These are phyloP conservation scores for Physcomitrellopsis africana DNA, from an alignment of 225 moss, liverwort and hornwort species.

Conservation along the genomic window DNA sequence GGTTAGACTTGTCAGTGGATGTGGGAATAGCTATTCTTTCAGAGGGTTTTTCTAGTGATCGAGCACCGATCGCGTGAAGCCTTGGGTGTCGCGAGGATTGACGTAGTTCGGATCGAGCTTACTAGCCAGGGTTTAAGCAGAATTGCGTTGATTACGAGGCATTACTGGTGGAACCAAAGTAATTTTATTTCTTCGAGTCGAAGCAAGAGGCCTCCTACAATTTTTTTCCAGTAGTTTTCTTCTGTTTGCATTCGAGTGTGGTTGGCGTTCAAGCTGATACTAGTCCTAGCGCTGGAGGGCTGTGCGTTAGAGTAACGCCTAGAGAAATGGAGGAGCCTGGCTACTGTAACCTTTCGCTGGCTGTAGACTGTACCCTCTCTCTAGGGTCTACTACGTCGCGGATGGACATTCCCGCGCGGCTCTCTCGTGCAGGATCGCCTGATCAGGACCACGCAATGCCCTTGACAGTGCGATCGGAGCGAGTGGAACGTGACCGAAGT, in stretches of 20 bases:
- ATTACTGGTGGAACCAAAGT: background rate
- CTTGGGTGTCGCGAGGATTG: background rate
- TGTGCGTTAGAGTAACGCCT: slow-evolving; percentile 3
- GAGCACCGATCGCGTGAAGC: slow-evolving; percentile 10
- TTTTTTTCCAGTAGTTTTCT: too few species aligned
- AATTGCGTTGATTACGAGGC: background rate
- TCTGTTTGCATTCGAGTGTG: background rate
- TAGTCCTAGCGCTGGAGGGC: slow-evolving; percentile 10
- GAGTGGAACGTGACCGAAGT: slow-evolving; percentile 25
- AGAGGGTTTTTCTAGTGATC: background rate
- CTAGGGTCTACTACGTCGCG: slow-evolving; percentile 38
- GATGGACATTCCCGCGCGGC: slow-evolving; percentile 47
- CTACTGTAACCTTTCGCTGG: slow-evolving; percentile 35
- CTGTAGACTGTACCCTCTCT: slow-evolving; percentile 46
- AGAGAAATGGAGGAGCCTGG: slow-evolving; percentile 33
- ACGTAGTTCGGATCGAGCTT: too few species aligned
- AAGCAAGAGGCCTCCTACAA: too few species aligned
- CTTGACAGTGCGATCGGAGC: slow-evolving; percentile 51
- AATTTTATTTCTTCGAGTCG: background rate
- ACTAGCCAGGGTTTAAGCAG: too few species aligned
- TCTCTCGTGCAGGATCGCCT: slow-evolving; percentile 52
- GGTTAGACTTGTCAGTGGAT: background rate
- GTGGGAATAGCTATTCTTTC: background rate
- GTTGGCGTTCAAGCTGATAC: slow-evolving; percentile 49
- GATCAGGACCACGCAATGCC: slow-evolving; percentile 51